Conservation (phyloP, 768 basidiomycete genomes). For the Amanita exitialis region DNA sequence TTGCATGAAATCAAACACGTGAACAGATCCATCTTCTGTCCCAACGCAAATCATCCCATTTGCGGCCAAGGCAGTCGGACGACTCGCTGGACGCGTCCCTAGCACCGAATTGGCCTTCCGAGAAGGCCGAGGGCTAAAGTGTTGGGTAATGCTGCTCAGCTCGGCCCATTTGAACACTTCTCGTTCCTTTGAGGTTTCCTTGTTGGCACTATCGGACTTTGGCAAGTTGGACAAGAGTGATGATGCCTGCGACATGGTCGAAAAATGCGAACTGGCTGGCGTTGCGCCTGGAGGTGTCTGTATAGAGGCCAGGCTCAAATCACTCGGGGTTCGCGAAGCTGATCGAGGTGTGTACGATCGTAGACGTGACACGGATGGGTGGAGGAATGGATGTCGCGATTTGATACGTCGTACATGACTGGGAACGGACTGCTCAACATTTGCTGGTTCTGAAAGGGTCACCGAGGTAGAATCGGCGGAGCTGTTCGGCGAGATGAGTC, state of each 20-base stretch:
- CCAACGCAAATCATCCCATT: constrained; percentile 89
- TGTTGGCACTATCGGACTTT: constrained; percentile 16
- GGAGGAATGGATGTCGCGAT: constrained; percentile 49
- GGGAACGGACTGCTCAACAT: constrained; percentile 13
- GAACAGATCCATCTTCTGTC: constrained; percentile 65
- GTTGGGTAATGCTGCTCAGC: constrained; percentile 46
- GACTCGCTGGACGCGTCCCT: constrained; percentile 46
- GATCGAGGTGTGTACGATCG: constrained; percentile 53
- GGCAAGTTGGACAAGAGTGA: constrained; percentile 37
- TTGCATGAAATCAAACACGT: constrained; percentile 89
- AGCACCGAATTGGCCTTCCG: constrained; percentile 56
- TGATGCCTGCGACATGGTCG: constrained; percentile 60
- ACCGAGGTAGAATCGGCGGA: neutral
- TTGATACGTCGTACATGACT: constrained; percentile 11
- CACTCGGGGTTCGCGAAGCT: constrained; percentile 22
- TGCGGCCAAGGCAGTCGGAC: constrained; percentile 73
- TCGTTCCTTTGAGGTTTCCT: constrained; percentile 17
- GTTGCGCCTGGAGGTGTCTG: constrained; percentile 36
- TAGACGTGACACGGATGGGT: constrained; percentile 71
- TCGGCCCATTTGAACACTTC: constrained; percentile 74
- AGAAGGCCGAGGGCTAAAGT: constrained; percentile 42
- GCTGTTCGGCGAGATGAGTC: neutral
- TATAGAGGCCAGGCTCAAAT: constrained; percentile 30
- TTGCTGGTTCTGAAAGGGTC: constrained; percentile 12
- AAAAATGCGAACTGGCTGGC: constrained; percentile 41